These are phyloP conservation scores for Microbotryomycetes sp. DNA, from an alignment of 1,284 basidiomycete genomes.

Conservation along the genomic window DNA sequence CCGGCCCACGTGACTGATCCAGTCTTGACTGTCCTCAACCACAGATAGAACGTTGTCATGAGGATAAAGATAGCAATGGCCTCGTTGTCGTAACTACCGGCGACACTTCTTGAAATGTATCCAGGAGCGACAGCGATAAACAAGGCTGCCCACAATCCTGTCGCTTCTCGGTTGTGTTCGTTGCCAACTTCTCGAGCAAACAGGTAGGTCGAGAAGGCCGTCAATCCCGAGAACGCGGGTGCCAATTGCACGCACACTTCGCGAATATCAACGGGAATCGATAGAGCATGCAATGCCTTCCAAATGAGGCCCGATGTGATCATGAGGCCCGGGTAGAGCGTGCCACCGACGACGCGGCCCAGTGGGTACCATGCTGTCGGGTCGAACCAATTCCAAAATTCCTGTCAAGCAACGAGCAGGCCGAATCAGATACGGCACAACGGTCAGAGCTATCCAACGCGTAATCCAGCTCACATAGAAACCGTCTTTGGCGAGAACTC, in stretches of 20 bases:
- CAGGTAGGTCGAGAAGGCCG: conserved; percentile 57
- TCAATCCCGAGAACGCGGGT: conserved; percentile 91
- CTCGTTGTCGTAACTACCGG: conserved; percentile 99
- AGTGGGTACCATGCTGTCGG: conserved; percentile 88
- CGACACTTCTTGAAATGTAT: conserved; percentile 98
- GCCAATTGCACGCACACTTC: conserved; percentile 96
- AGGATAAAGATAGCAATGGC: conserved; percentile 99
- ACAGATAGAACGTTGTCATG: conserved; percentile 97
- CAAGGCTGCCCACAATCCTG: conserved; percentile 91
- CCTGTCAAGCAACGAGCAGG: conserved; percentile 49
- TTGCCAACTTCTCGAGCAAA: conserved; percentile 82
- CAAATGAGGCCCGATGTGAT: conserved; percentile 95
- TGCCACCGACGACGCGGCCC: conserved; percentile 94
- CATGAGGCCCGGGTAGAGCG: conserved; percentile 97
- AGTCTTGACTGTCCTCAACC: conserved; percentile 94
- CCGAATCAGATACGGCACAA: neutral
- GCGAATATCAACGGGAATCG: conserved; percentile 94
- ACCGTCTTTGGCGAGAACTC: conserved; percentile 78
- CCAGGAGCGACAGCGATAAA: conserved; percentile 97
- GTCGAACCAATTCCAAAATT: conserved; percentile 99
- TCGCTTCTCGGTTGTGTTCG: conserved; percentile 55
- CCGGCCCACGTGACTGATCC: conserved; percentile 90
- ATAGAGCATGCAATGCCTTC: conserved; percentile 76
- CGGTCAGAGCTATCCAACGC: neutral
- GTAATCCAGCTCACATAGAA: conserved; percentile 66